These are phyloP conservation scores for Didymella exigua DNA, from an alignment of 2,329 filamentous ascomycete species.

Conservation along the genomic window DNA sequence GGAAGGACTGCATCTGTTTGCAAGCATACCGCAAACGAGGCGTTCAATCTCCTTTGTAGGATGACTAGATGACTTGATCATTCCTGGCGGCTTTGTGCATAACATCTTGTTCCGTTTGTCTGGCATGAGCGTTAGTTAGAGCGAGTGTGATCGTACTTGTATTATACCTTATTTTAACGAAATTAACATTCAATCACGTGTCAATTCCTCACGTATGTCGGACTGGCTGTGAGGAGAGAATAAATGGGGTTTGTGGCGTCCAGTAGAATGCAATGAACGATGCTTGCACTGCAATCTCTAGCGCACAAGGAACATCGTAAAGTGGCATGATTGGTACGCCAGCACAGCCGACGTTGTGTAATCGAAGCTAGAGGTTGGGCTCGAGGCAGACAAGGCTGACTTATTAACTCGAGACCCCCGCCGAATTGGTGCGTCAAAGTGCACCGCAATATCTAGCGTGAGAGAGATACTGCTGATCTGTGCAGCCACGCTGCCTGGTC, in stretches of 20 bases:
- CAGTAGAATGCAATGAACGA: too few relatives aligned
- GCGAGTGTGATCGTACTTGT: conserved; percentile 9
- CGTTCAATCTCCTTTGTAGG: conserved; percentile 10
- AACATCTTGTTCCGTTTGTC: background rate
- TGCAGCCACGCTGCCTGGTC: too few relatives aligned
- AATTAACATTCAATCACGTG: too few relatives aligned
- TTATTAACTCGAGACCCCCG: too few relatives aligned
- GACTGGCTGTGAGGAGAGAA: too few relatives aligned
- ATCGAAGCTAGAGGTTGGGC: too few relatives aligned
- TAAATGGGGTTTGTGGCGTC: too few relatives aligned
- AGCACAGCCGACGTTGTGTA: background rate
- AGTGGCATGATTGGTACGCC: too few relatives aligned
- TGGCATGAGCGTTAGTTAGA: conserved; percentile 12
- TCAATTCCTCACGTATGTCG: too few relatives aligned
- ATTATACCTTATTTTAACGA: conserved; percentile 12
- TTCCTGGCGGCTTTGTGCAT: conserved; percentile 8
- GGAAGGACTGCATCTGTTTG: background rate
- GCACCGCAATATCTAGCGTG: too few relatives aligned
- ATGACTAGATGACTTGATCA: conserved; percentile 6
- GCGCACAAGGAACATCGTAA: background rate
- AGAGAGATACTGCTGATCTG: too few relatives aligned
- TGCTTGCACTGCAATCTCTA: background rate
- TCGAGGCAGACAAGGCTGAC: background rate
- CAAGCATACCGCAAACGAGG: background rate
- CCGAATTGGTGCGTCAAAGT: background rate